phyloP scores from a whole-genome alignment of 257 asterid genomes.

The Dorcoceras hygrometricum region DNA sequence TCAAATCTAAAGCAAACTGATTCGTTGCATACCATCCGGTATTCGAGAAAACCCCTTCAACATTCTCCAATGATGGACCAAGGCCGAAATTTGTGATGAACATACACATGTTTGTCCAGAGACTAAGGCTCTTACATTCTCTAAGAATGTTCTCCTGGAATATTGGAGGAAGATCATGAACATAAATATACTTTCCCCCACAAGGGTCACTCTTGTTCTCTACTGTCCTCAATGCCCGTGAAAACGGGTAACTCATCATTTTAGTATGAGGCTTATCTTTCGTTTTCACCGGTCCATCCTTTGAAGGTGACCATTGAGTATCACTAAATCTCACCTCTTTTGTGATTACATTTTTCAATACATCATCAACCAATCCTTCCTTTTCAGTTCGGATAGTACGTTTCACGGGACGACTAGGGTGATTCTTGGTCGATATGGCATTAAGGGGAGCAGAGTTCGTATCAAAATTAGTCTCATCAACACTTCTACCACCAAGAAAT shows the following conservation, averaged over 20 bases:
- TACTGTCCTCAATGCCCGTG: constrained; percentile 61
- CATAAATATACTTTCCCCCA: constrained; percentile 54
- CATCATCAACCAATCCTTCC: constrained; percentile 4
- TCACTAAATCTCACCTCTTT: constrained; percentile 8
- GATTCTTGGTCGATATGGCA: no score
- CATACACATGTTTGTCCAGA: constrained; percentile 60
- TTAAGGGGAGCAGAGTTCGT: constrained; percentile 21
- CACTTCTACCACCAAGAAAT: constrained; percentile 37
- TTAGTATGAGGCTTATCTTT: constrained; percentile 13
- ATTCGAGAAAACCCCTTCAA: constrained; percentile 51
- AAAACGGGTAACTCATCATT: constrained; percentile 46
- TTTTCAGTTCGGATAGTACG: constrained; percentile 16
- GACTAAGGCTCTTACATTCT: constrained; percentile 50
- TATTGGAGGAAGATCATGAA: constrained; percentile 48
- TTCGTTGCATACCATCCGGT: constrained; percentile 58
- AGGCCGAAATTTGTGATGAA: constrained; percentile 51
- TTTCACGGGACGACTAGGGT: constrained; percentile 14
- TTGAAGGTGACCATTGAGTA: constrained; percentile 11
- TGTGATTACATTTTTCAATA: constrained; percentile 5
- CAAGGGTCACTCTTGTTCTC: constrained; percentile 84
- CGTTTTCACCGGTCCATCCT: not conserved
- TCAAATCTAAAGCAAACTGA: constrained; percentile 57
- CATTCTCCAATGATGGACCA: constrained; percentile 52
- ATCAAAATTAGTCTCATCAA: constrained; percentile 15
- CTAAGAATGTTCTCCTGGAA: constrained; percentile 54